Base-by-base conservation (phyloP, 2,329 filamentous ascomycete species). In the Neurospora sp. region DNA sequence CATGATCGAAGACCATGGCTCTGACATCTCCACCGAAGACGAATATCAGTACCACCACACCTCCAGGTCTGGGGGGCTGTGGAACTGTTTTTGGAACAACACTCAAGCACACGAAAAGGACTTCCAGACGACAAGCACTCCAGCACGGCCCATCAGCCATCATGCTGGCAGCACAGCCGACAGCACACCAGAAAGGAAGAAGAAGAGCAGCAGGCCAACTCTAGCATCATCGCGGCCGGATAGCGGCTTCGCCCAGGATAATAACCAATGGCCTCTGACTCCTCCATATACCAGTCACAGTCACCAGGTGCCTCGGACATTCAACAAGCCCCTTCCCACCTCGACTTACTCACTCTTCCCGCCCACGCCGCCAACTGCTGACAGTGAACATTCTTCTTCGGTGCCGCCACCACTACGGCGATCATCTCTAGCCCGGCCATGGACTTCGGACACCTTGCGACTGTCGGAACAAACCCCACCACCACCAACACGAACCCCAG, bases 1-100 rank as follows among this genome's bases (percentile, higher is more conserved):
- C 37, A 80, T 86, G 75, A 80, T 85, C 17, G 84, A 87, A 72
- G 83, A 86, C 73, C 82, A 81, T 6, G 84, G 85, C 73, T 86
- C 84, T 4, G 85, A 87, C 68, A 75, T 78, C 19, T 87, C 85
- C 6, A 40, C 65, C 3, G 85, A 87, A 23, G 85, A 86, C 57
- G 84, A 86, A 73, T 81, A 82, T 69, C 81, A 84, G 71, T 83
- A 85, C 71, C 81, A 83, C 80, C 23, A 80, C 83, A 39, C 79
- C 80, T 5, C 76, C 80, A 36, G 81, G 84, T n/a, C 52, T 1
- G 6, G 52, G 52, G 52, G 52, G 73, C 75, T 85, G 2, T 87
- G 85, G 84, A 83, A 86, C 74, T 83, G 78, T 68, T 87, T 86
- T 74, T 86, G 83, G 84, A 78, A 72, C 52, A 62, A 62, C 52